Base-by-base conservation (phyloP, 345 rosid genomes). In the Lepidium didymum region DNA sequence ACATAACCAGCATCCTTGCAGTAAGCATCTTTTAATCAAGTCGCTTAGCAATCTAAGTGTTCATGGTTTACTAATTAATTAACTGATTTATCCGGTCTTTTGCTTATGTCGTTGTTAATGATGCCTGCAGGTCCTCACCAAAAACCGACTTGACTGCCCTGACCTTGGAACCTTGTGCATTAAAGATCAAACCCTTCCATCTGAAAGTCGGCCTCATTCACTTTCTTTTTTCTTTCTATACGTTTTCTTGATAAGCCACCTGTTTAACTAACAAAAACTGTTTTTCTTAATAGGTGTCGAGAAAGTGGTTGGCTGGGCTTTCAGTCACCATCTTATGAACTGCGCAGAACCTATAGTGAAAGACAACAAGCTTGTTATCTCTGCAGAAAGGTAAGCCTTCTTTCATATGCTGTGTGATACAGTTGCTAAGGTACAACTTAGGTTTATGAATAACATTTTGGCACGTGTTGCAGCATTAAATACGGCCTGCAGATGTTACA, bases 241-340 rank as follows among this genome's bases (percentile, higher is more conserved):
- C 12, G 18, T 46, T 11, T 61, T 3, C n/a, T 11, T 45, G 40
- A 33, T 18, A 23, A 18, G 54, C 70, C n/a, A n/a, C 29, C 33
- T 29, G 53, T 16, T 23, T 52, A 37, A 45, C 7, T 75, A 49
- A 75, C n/a, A 55, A 56, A 31, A 12, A 47, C 42, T 41, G 16
- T 73, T 15, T 70, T 13, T 40, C 44, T 15, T 42, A 38, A 34
- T 56, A 95, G 99, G 90, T 74, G 99, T 82, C 69, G 99, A 95
- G 77, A 95, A 91, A 82, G 78, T 87, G 62, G 91, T 87, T 14
- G 99, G 99, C 53, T 95, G 96, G 97, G 94, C 96, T 46, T 53
- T 86, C 25, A 81, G 96, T 68, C 84, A 87, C 76, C 93, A 87
- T 68, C 85, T 87, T 50, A 89, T 87, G 97, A 81, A 84, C 72